phyloP scores from a whole-genome alignment of 805 yeast genomes.

The Clavispora phyllophila region DNA sequence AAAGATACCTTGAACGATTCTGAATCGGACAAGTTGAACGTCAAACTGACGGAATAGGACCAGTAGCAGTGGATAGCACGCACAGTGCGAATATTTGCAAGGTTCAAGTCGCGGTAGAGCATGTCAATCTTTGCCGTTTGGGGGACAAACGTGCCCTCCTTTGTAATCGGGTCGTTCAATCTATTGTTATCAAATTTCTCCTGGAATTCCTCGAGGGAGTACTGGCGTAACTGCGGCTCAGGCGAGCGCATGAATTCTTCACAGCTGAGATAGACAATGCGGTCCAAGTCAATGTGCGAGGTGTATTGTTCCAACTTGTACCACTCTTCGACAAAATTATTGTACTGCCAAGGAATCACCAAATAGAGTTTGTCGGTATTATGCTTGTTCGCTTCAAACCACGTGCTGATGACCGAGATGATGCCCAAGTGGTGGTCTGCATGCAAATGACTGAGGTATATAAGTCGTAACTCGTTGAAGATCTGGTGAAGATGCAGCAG shows the following conservation, averaged over 20 bases:
- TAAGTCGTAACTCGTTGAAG: constrained; percentile 55
- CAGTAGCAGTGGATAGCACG: constrained; percentile 81
- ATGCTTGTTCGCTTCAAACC: constrained; percentile 46
- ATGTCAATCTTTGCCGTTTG: constrained; percentile 22
- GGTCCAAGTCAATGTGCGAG: constrained; percentile 25
- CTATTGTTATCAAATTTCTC: constrained; percentile 22
- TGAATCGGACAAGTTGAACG: constrained; percentile 41
- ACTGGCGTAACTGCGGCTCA: constrained; percentile 25
- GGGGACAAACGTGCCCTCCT: constrained; percentile 19
- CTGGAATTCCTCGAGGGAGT: constrained; percentile 29
- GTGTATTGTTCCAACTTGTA: constrained; percentile 39
- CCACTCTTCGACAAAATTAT: constrained; percentile 69
- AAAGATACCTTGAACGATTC: constrained; percentile 67
- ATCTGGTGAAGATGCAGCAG: constrained; percentile 31
- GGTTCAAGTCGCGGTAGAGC: constrained; percentile 39
- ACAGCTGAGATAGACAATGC: constrained; percentile 53
- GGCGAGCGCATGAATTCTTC: constrained; percentile 45
- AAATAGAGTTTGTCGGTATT: constrained; percentile 43
- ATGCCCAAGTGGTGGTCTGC: constrained; percentile 96
- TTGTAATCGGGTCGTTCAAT: constrained; percentile 11
- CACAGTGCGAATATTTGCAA: constrained; percentile 50
- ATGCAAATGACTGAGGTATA: constrained; percentile 85
- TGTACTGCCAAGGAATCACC: constrained; percentile 72
- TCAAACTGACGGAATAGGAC: constrained; percentile 62
- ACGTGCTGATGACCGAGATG: constrained; percentile 59